Evolutionary conservation across 208 protist genomes (phyloP).

Genomic region (Angomonas ambiguus): DNA sequence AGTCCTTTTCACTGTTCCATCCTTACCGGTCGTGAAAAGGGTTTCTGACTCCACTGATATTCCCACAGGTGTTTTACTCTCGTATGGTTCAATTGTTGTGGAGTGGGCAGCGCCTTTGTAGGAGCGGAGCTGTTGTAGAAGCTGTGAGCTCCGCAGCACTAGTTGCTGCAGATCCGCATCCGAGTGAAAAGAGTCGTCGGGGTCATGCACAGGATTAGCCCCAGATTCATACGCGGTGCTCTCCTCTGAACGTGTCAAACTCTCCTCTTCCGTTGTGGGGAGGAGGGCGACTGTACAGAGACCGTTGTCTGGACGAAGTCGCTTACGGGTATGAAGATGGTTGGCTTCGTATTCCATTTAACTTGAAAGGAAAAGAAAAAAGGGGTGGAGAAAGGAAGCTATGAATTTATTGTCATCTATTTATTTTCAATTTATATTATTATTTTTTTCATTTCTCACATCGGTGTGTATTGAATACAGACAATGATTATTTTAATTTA

Average conservation of each 20-base stretch:
- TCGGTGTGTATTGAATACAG: no score
- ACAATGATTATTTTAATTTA: not conserved
- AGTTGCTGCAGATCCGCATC: not conserved
- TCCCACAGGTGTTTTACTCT: no score
- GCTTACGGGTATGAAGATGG: not conserved
- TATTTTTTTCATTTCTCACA: not conserved
- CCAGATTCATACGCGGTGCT: not conserved
- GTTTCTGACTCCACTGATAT: no score
- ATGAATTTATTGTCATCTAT: not conserved
- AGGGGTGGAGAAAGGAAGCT: not conserved
- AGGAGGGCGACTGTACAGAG: no score
- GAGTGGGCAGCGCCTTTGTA: not conserved
- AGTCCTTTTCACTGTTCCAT: no score
- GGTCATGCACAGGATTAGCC: no score
- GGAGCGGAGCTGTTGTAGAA: not conserved
- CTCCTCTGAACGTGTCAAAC: not conserved
- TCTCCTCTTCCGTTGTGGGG: not conserved
- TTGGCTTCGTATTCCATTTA: not conserved
- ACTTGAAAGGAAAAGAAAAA: slow-evolving; percentile 4
- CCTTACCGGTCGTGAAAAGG: no score
- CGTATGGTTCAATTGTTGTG: not conserved
- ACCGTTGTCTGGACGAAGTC: not conserved
- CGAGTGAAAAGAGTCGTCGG: not conserved
- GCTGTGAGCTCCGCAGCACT: not conserved
- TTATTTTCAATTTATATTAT: not conserved